phyloP scores from a whole-genome alignment of 768 basidiomycete species.

The Serendipita sp. region DNA sequence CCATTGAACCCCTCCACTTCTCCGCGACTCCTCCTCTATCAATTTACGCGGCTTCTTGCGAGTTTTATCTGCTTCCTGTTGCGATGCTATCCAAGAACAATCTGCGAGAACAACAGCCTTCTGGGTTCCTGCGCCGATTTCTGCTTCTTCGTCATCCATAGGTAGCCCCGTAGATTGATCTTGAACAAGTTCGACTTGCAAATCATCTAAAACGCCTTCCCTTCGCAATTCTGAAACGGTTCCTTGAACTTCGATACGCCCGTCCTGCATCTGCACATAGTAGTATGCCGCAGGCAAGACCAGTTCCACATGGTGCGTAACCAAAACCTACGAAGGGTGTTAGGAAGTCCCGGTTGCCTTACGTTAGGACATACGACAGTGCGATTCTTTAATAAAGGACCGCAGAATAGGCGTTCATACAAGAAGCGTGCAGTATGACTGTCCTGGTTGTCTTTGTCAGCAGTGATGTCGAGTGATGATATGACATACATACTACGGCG shows the following conservation, averaged over 20 bases:
- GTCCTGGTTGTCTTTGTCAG: slow-evolving; percentile 23
- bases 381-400: slow-evolving; percentile 45
- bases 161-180: neutral
- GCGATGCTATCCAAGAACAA: neutral
- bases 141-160: neutral
- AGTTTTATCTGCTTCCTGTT: slow-evolving; percentile 15
- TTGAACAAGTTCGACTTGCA: neutral
- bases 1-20: slow-evolving; percentile 14
- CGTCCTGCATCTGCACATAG: slow-evolving; percentile 26
- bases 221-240: slow-evolving; percentile 21
- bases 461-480: neutral
- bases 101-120: neutral
- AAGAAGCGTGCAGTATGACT: slow-evolving; percentile 50
- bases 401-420: slow-evolving; percentile 47
- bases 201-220: slow-evolving; percentile 20
- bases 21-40: slow-evolving; percentile 13
- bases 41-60: slow-evolving; percentile 47
- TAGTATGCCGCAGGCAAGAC: slow-evolving; percentile 25
- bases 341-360: too few relatives aligned
- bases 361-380: slow-evolving; percentile 37
- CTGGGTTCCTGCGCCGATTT: neutral
- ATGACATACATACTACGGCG: neutral
- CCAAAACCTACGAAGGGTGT: slow-evolving; percentile 18
- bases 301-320: slow-evolving; percentile 30
- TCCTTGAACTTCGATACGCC: slow-evolving; percentile 26